Percentiles rank a stretch among this genome's conserved stretches.
phyloP scores from a whole-genome alignment of 73 alveolate genomes.

The Paramecium tetraurelia region DNA sequence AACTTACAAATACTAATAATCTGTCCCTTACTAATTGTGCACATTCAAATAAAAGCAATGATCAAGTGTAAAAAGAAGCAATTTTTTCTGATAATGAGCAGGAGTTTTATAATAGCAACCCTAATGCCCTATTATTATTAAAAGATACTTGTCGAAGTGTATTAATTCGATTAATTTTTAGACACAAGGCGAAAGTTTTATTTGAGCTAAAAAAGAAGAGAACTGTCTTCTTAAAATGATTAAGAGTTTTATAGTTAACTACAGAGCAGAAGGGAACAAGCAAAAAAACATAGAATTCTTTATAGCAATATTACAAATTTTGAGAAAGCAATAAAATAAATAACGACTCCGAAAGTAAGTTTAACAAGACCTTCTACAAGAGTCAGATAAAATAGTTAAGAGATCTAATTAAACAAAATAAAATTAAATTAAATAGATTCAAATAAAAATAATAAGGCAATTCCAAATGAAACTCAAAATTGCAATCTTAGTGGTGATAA shows the following conservation, averaged over 20 bases:
- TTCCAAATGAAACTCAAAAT: not conserved
- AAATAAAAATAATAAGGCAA: not conserved
- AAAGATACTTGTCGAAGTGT: slow-evolving; percentile 34
- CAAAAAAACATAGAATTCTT: not conserved
- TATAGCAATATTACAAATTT: not conserved
- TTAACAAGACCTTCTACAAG: not conserved
- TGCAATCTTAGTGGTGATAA: not conserved
- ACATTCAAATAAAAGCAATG: not conserved
- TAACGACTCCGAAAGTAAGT: not conserved
- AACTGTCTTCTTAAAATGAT: not conserved
- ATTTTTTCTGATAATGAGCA: not conserved
- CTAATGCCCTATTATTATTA: not conserved
- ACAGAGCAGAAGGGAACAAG: not conserved
- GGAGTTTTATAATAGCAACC: not conserved
- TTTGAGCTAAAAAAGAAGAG: not conserved
- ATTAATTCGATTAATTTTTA: not conserved
- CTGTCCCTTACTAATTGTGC: not conserved
- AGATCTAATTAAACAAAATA: not conserved
- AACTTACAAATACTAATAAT: not conserved
- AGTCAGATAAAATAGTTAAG: not conserved
- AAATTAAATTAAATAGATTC: not conserved
- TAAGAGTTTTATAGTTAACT: not conserved
- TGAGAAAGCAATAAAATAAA: not conserved
- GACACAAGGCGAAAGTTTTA: slow-evolving; percentile 25
- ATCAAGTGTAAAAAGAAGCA: not conserved